phyloP scores from a whole-genome alignment of 225 moss, liverwort and hornwort genomes.

The Polytrichum commune region DNA sequence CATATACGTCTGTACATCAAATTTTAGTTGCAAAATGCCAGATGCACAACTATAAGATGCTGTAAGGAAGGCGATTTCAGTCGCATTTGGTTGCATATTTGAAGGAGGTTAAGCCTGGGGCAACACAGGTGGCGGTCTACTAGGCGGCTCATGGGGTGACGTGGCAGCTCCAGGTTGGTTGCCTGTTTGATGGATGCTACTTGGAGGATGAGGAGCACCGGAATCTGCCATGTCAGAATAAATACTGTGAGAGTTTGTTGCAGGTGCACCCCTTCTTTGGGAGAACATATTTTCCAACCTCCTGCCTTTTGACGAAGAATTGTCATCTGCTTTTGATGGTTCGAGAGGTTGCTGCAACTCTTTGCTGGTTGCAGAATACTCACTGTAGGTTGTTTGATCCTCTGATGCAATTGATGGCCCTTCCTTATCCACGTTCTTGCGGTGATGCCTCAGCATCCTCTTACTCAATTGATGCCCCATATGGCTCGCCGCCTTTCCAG shows the following conservation, averaged over 20 bases:
- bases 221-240: slow-evolving; percentile 8
- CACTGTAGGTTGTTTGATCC: slow-evolving; percentile 26
- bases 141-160: slow-evolving; percentile 26
- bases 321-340: neutral
- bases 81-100: slow-evolving; percentile 1
- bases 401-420: slow-evolving; percentile 21
- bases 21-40: no score
- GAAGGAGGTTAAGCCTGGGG: slow-evolving; percentile 15
- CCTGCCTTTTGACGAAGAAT: neutral
- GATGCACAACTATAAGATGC: no score
- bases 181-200: slow-evolving; percentile 8
- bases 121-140: slow-evolving; percentile 29
- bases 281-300: neutral
- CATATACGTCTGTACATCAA: no score
- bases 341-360: neutral
- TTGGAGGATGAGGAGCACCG: neutral
- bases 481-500: slow-evolving; percentile 18
- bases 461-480: slow-evolving; percentile 36
- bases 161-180: slow-evolving; percentile 10
- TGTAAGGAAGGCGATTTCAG: neutral
- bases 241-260: neutral
- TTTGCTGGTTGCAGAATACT: slow-evolving; percentile 14
- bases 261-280: slow-evolving; percentile 11
- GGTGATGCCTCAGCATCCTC: slow-evolving; percentile 9
- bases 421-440: slow-evolving; percentile 17